Base-by-base conservation (phyloP, 805 yeast species). In the Wickerhamomyces canadensis region DNA sequence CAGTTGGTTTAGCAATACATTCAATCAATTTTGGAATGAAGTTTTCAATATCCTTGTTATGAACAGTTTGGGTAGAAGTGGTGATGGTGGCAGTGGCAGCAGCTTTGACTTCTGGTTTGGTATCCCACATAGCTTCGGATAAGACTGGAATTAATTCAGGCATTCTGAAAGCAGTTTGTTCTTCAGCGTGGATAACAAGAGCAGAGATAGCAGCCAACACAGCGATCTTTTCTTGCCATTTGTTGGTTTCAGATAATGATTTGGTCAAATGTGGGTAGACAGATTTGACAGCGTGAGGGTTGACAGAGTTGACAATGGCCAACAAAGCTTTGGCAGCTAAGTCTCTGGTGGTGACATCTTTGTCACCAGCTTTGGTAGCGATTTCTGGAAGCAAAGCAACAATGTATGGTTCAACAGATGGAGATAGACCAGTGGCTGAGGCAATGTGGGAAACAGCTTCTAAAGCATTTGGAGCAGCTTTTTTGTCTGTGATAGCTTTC, bases 91-190 rank as follows among this genome's bases (percentile, higher is more conserved):
- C 81, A 57, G 93, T 84, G 51, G 99, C 98, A 65, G 94, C 95
- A 55, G 75, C 78, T 83, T 93, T 93, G 65, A 93, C 98, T 64
- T 93, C 98, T 71, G 78, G 76, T 82, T 93, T 93, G 72, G 99
- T 93, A 73, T 93, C 98, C 99, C 99, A 93, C 98, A 93, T 93
- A 60, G 97, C 87, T 77, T 93, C 99, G 57, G 98, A 93, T 60
- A 93, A 75, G 54, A 83, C 93, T 69, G 99, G 98, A 61, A 93
- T 91, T 67, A 93, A 80, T 78, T 93, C 98, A 61, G 98, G 96
- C 98, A 93, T 93, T 80, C 98, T 88, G 61, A 93, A 78, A 57
- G 98, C 96, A 55, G 93, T 75, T 78, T 89, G 99, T 58, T 71
- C 84, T 70, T 89, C 91, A 57, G 98, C 96, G 55, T 87, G 76